Evolutionary conservation across 2,329 filamentous ascomycete species (phyloP).

Genomic region (Exophiala spinifera): DNA sequence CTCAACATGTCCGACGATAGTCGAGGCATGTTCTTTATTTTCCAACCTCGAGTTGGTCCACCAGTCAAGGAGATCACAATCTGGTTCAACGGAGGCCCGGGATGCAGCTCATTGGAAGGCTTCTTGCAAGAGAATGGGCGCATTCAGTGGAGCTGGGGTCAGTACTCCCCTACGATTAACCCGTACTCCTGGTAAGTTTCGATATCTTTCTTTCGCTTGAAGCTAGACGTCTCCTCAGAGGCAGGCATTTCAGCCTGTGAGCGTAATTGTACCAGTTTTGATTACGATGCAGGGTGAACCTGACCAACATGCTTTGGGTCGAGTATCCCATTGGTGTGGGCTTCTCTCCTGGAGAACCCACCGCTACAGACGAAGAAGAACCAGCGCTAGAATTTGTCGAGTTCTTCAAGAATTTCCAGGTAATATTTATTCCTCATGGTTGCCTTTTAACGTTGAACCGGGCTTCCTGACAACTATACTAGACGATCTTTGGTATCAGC

Average conservation of each 20-base stretch:
- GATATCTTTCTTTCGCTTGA: too few relatives aligned
- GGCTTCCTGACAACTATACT: slow-evolving; percentile 33
- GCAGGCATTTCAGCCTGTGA: too few relatives aligned
- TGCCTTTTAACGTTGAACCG: not conserved
- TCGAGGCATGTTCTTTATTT: slow-evolving; percentile 25
- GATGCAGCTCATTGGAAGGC: slow-evolving; percentile 29
- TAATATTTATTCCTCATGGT: not conserved
- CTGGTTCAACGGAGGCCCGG: slow-evolving; percentile 29
- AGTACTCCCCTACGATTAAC: slow-evolving; percentile 30
- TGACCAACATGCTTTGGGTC: slow-evolving; percentile 41
- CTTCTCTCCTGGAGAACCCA: slow-evolving; percentile 30
- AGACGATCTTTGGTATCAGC: slow-evolving; percentile 38
- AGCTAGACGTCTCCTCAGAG: too few relatives aligned
- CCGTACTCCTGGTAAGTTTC: slow-evolving; percentile 29
- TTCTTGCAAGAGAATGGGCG: slow-evolving; percentile 37
- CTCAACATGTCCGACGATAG: slow-evolving; percentile 20
- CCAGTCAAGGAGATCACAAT: slow-evolving; percentile 28
- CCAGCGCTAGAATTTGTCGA: slow-evolving; percentile 48
- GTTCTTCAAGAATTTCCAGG: slow-evolving; percentile 53
- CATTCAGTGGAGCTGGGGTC: slow-evolving; percentile 32
- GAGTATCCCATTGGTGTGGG: slow-evolving; percentile 27
- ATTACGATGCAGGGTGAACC: slow-evolving; percentile 29
- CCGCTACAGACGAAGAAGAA: slow-evolving; percentile 48
- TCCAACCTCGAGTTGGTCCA: slow-evolving; percentile 24
- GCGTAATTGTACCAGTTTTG: too few relatives aligned